Evolutionary conservation across 768 basidiomycete species (phyloP).

Genomic region (Calocera viscosa): DNA sequence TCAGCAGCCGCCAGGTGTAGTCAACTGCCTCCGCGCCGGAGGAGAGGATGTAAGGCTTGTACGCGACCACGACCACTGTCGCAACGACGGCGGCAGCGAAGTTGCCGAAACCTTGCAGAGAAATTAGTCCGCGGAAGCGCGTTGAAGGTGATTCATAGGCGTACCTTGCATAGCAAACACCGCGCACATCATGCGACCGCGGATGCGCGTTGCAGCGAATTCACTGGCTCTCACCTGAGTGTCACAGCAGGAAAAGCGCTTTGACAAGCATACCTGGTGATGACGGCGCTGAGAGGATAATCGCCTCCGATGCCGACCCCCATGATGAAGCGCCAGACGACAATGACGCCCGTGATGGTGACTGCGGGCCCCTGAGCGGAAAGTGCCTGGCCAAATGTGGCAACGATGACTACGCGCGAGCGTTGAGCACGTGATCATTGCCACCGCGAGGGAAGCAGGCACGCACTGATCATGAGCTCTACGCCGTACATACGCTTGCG

Average conservation of each 20-base stretch:
- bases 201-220: constrained; percentile 16
- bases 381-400: constrained; percentile 28
- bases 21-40: constrained; percentile 6
- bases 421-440: not conserved
- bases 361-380: constrained; percentile 21
- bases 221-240: no score
- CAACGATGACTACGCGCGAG: constrained; percentile 28
- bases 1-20: constrained; percentile 12
- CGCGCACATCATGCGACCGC: constrained; percentile 17
- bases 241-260: no score
- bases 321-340: constrained; percentile 23
- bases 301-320: constrained; percentile 15
- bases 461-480: constrained; percentile 21
- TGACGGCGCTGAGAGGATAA: constrained; percentile 16
- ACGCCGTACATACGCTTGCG: constrained; percentile 36
- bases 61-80: constrained; percentile 8
- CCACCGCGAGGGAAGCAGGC: not conserved
- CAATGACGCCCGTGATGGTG: constrained; percentile 10
- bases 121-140: constrained; percentile 14
- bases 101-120: constrained; percentile 17
- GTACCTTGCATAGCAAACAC: no score
- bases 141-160: constrained; percentile 17
- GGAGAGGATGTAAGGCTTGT: constrained; percentile 15
- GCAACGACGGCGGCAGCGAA: constrained; percentile 15
- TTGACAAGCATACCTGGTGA: no score